phyloP scores from a whole-genome alignment of 768 basidiomycete genomes.

The Psilocybe subaeruginosa region DNA sequence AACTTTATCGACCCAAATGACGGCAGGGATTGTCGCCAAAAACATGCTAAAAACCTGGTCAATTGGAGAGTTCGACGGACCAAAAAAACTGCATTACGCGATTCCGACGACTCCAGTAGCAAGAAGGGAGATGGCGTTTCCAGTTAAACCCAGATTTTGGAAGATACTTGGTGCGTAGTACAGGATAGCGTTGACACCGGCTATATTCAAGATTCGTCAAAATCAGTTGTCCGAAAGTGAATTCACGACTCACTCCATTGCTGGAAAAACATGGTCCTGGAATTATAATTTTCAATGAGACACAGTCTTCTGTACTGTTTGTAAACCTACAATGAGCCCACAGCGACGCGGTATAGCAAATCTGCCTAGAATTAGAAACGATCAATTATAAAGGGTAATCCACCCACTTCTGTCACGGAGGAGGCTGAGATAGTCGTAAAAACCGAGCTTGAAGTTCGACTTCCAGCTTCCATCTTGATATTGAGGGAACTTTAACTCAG shows the following conservation, averaged over 20 bases:
- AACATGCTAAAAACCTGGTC: constrained; percentile 56
- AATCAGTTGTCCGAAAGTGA: not conserved
- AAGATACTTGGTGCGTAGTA: constrained; percentile 82
- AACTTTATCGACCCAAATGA: constrained; percentile 77
- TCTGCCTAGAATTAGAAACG: constrained; percentile 32
- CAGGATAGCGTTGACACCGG: constrained; percentile 72
- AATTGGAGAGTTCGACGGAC: not conserved
- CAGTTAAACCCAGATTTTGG: constrained; percentile 56
- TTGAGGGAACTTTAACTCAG: constrained; percentile 57
- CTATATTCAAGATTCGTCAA: constrained; percentile 17
- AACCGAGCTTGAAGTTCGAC: constrained; percentile 65
- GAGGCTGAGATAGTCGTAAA: constrained; percentile 64
- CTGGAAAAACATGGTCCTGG: constrained; percentile 77
- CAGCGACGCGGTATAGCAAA: constrained; percentile 62
- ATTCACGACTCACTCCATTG: constrained; percentile 61
- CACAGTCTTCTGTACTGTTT: not conserved
- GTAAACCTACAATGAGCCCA: constrained; percentile 54
- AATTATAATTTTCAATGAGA: not conserved
- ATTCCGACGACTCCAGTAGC: constrained; percentile 78
- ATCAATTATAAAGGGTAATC: not conserved
- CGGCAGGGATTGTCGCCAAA: constrained; percentile 78
- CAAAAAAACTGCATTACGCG: constrained; percentile 46
- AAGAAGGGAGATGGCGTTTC: constrained; percentile 56
- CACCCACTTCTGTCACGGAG: constrained; percentile 49
- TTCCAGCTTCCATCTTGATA: constrained; percentile 61